Base-by-base conservation (phyloP, 2,329 filamentous ascomycete species). In the Colletotrichum limetticola region DNA sequence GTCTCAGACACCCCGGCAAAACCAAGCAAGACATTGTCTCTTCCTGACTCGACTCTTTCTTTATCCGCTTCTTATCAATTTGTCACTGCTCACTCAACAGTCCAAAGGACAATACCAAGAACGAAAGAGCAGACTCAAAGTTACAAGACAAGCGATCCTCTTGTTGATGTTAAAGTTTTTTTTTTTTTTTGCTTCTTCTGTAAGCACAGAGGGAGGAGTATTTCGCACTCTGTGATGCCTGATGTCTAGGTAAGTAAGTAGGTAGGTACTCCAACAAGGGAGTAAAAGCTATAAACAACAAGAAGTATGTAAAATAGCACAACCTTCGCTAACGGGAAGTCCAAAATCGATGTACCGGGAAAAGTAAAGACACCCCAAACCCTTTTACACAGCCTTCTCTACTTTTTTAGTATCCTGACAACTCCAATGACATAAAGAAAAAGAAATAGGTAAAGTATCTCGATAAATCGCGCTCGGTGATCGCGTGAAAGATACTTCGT, bases 401-500 rank as follows among this genome's bases (percentile, higher is more conserved):
- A 53, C 37, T 57, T 37, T 62, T 57, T 52, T 28, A 19, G 64
- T 53, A 52, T 63, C 63, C 60, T 32, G 6, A 52, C 42, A 73
- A 64, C 66, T 61, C 66, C 32, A 24, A 5, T 58, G 2, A 63
- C 28, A 32, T 11, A 55, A 46, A 35, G 28, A 65, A 35, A 35
- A 53, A 11, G 9, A 52, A 3, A 32, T 32, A 62, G 7, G 9
- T 12, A 49, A 22, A 49, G 42, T 22, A 22, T 49, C 42, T 49
- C 42, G 42, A 19, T 49, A 22, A 11, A 22, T 19, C 42, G 8
- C 19, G 42, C 4, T 49, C n/a, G 19, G 19, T 22, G 42, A 49
- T 49, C 42, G 42, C 42, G 42, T 56, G 53, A 28, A 12, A 56
- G 5, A 28, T 19, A 26, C 22, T 56, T 19, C 11, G 26, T 4